Evolutionary conservation across 2,329 filamentous ascomycete genomes (phyloP).

Genomic region (Lasiodiplodia sp.): DNA sequence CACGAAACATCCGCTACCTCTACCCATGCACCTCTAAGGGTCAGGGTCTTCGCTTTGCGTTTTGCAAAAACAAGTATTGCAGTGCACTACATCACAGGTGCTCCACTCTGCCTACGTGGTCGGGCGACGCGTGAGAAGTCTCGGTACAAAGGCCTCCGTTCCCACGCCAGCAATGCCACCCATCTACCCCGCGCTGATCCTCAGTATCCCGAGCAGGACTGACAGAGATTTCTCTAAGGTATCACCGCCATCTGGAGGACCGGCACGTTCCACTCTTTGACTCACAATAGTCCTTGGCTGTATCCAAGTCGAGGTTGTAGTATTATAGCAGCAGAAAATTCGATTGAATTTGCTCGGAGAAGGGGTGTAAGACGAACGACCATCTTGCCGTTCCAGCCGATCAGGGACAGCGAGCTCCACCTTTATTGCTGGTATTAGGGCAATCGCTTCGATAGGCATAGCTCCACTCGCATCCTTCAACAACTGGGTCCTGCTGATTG

Average conservation of each 20-base stretch:
- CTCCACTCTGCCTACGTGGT: neutral
- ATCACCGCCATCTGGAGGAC: neutral
- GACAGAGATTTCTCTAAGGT: neutral
- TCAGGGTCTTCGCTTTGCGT: neutral
- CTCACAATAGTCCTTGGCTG: too few species aligned
- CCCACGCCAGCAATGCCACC: conserved; percentile 12
- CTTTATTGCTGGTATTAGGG: neutral
- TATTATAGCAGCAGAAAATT: neutral
- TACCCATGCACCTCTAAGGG: neutral
- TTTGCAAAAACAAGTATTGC: neutral
- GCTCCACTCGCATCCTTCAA: neutral
- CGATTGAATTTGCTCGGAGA: neutral
- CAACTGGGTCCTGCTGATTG: neutral
- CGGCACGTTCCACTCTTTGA: too few species aligned
- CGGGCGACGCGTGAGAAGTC: neutral
- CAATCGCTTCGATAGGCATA: neutral
- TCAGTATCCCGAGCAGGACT: neutral
- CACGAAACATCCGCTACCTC: neutral
- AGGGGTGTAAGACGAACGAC: neutral
- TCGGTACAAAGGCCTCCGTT: conserved; percentile 11
- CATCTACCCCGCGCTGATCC: conserved; percentile 13
- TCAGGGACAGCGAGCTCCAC: neutral
- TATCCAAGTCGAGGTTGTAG: neutral
- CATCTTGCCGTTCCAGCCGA: neutral
- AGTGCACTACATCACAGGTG: neutral